phyloP scores from a whole-genome alignment of 106 monocot genomes.

The Phalaenopsis equestris region DNA sequence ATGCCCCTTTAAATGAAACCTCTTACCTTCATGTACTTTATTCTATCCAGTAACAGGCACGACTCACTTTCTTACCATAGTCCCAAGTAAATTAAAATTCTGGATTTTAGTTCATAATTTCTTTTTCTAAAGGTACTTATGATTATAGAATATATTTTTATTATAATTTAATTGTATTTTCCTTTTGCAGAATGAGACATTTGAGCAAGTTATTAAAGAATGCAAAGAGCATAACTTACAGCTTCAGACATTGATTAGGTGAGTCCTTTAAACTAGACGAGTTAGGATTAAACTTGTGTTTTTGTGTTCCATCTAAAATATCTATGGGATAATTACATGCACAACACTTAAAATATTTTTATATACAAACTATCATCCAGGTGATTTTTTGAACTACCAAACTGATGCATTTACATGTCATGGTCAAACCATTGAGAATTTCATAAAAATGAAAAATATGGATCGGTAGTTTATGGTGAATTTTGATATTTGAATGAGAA shows the following conservation, averaged over 20 bases:
- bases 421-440: too few relatives aligned
- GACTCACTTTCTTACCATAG: neutral
- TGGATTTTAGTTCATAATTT: neutral
- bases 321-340: too few relatives aligned
- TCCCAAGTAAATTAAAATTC: too few relatives aligned
- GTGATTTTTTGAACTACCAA: too few relatives aligned
- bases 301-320: neutral
- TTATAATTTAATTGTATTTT: slow-evolving; percentile 9
- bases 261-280: neutral
- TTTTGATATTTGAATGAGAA: too few relatives aligned
- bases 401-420: too few relatives aligned
- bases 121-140: neutral
- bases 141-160: slow-evolving; percentile 3
- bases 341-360: too few relatives aligned
- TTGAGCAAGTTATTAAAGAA: slow-evolving; percentile 84
- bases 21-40: neutral
- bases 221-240: slow-evolving; percentile 66
- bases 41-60: neutral
- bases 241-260: slow-evolving; percentile 76
- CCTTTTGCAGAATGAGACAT: slow-evolving; percentile 45
- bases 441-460: too few relatives aligned
- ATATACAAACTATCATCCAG: too few relatives aligned
- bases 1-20: neutral
- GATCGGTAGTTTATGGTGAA: too few relatives aligned
- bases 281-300: neutral